These are phyloP conservation scores for Stereum hirsutum DNA, from an alignment of 1,284 basidiomycete genomes.

Conservation along the genomic window DNA sequence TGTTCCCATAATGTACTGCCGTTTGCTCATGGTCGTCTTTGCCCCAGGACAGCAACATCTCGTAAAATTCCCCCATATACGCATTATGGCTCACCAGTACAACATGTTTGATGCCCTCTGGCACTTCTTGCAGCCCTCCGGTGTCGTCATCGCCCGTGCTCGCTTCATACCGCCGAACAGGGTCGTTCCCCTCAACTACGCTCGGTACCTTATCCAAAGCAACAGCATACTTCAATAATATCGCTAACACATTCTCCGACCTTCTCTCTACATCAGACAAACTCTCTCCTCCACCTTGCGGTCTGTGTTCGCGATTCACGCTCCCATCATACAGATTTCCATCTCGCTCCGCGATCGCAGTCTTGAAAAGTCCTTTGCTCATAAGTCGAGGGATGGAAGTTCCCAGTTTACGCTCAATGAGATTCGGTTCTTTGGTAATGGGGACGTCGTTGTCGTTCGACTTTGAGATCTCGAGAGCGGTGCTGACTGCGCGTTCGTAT, in stretches of 20 bases:
- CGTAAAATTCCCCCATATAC: neutral
- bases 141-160: neutral
- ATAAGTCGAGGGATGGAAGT: too few species aligned
- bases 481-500: neutral
- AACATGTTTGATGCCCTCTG: neutral
- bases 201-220: neutral
- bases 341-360: neutral
- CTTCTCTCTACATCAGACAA: too few species aligned
- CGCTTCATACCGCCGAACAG: neutral
- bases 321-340: neutral
- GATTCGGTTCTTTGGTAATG: neutral
- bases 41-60: neutral
- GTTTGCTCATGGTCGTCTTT: neutral
- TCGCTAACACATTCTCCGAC: too few species aligned
- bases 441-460: neutral
- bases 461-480: neutral
- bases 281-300: neutral
- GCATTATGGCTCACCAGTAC: conserved; percentile 3
- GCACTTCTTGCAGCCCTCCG: neutral
- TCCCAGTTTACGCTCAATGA: neutral
- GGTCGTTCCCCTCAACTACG: neutral
- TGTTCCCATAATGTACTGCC: neutral
- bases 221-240: neutral
- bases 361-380: neutral
- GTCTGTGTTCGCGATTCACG: neutral